Percentiles rank a stretch among this genome's conserved stretches.
These are phyloP conservation scores for Vanrija sp. DNA, from an alignment of 1,284 basidiomycete genomes.

Conservation along the genomic window DNA sequence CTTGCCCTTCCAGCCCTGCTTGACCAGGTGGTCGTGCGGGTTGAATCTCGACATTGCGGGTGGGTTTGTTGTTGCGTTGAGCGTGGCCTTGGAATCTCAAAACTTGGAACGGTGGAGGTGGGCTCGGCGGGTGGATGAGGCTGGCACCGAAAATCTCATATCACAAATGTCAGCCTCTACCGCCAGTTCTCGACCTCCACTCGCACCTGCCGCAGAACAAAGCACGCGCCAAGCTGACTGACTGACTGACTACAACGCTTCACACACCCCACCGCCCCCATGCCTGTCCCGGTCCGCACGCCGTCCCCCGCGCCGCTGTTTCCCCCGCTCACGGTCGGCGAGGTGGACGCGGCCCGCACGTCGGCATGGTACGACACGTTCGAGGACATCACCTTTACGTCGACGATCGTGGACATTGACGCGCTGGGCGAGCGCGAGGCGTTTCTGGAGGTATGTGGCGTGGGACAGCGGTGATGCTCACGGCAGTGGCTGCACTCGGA, in stretches of 20 bases:
- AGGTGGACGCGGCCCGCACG: conserved; percentile 66
- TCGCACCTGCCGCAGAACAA: neutral
- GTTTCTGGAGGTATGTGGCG: conserved; percentile 62
- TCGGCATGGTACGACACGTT: conserved; percentile 83
- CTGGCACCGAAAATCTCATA: neutral
- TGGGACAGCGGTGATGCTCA: neutral
- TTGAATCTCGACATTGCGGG: conserved; percentile 60
- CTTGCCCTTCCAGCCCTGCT: conserved; percentile 82
- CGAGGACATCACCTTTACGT: conserved; percentile 65
- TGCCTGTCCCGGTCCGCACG: conserved; percentile 12
- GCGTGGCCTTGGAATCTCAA: too few species aligned
- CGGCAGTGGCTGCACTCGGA: conserved; percentile 30
- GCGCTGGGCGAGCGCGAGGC: conserved; percentile 78
- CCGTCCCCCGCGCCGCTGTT: neutral
- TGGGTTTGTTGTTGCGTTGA: neutral
- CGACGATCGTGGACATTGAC: conserved; percentile 74
- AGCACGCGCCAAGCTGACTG: neutral
- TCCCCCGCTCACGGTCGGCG: conserved; percentile 7
- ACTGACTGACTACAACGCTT: neutral
- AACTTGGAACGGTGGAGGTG: conserved; percentile 2
- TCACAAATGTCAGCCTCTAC: neutral
- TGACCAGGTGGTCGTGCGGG: conserved; percentile 68
- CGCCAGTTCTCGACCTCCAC: conserved; percentile 9
- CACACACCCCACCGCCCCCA: neutral
- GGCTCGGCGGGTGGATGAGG: neutral